Evolutionary conservation across 176 grass and related monocot genomes (phyloP).

Genomic region (Bothriochloa decipiens): DNA sequence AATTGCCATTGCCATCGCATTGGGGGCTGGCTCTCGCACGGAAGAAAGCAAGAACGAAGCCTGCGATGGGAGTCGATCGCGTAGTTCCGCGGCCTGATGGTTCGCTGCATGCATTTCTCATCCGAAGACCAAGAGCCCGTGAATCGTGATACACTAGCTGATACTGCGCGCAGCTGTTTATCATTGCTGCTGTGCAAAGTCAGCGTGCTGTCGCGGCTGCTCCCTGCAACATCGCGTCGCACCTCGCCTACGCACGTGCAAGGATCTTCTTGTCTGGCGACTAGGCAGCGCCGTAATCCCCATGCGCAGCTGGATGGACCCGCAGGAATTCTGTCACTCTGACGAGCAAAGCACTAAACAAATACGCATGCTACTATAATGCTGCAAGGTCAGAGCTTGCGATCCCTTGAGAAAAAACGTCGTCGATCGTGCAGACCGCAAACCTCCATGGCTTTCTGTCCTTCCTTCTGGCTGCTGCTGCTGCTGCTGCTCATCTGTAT

Average conservation of each 20-base stretch:
- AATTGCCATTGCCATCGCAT: neutral
- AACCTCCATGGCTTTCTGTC: neutral
- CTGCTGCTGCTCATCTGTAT: neutral
- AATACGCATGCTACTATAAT: neutral
- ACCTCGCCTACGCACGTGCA: conserved; percentile 24
- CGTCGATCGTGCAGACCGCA: conserved; percentile 16
- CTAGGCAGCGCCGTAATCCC: conserved; percentile 32
- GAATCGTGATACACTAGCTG: neutral
- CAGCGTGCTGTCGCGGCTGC: neutral
- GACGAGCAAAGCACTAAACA: neutral
- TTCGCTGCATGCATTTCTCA: conserved; percentile 1
- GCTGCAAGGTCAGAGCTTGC: neutral
- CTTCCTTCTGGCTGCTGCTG: no score
- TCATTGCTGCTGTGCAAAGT: neutral
- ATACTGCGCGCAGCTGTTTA: neutral
- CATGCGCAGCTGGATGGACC: neutral
- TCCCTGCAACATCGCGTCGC: conserved; percentile 18
- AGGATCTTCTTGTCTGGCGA: conserved; percentile 29
- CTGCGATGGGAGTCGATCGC: neutral
- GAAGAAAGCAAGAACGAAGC: neutral
- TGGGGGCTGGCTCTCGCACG: neutral
- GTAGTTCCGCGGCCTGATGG: neutral
- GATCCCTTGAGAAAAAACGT: neutral
- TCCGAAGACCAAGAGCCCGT: neutral
- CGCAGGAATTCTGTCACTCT: conserved; percentile 20